Conservation (phyloP, 179 eudicot genomes). For the Silene vulgaris region DNA sequence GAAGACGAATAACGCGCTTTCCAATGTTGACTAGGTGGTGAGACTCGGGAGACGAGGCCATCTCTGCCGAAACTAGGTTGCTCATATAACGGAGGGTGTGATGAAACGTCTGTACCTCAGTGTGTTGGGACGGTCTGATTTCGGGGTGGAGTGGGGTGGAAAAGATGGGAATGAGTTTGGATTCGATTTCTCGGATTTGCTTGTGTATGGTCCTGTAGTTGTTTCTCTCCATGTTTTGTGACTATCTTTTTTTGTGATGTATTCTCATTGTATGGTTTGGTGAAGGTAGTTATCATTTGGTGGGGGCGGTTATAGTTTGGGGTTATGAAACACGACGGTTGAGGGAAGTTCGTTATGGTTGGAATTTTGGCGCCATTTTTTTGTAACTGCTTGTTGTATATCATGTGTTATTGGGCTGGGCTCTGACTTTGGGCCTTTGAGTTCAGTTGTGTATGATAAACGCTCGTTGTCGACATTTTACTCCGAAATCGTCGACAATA, state of each 20-base stretch:
- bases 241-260: too few species aligned
- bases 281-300: conserved; percentile 17
- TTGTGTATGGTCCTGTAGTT: conserved; percentile 7
- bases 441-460: too few species aligned
- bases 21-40: not conserved
- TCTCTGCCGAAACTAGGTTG: conserved; percentile 17
- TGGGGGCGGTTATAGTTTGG: not conserved
- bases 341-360: conserved; percentile 6
- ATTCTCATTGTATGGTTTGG: not conserved
- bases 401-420: not conserved
- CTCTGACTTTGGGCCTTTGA: too few species aligned
- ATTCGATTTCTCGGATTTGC: conserved; percentile 20
- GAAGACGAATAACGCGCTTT: conserved; percentile 7
- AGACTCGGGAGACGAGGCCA: not conserved
- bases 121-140: not conserved
- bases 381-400: not conserved
- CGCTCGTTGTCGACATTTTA: too few species aligned
- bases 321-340: conserved; percentile 24
- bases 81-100: conserved; percentile 4
- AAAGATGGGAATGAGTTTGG: conserved; percentile 19
- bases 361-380: conserved; percentile 26
- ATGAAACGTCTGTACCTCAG: not conserved
- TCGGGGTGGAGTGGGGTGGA: not conserved
- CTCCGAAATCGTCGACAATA: too few species aligned
- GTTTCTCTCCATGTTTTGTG: not conserved